Conservation (phyloP, 805 yeast species). For the Suhomyces canberraensis region DNA sequence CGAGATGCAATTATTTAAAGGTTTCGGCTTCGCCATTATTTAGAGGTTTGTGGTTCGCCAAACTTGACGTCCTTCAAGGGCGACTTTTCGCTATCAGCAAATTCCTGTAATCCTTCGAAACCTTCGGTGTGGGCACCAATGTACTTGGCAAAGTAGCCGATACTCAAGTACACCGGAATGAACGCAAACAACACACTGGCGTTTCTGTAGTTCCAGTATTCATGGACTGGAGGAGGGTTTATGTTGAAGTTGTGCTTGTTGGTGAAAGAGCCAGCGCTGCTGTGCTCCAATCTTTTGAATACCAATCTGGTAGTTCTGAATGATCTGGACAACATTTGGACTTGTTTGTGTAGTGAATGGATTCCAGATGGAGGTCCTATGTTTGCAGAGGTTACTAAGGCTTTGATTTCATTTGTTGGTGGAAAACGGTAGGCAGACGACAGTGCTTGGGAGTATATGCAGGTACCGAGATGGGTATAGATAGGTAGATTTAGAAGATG, state of each 20-base stretch:
- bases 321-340: slow-evolving; percentile 27
- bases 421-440: slow-evolving; percentile 1
- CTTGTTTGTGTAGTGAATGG: background rate
- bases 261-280: slow-evolving; percentile 32
- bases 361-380: background rate
- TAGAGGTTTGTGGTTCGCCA: slow-evolving; percentile 33
- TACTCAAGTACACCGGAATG: slow-evolving; percentile 34
- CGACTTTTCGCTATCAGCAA: slow-evolving; percentile 37
- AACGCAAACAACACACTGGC: slow-evolving; percentile 35
- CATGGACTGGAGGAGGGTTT: slow-evolving; percentile 44
- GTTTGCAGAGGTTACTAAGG: slow-evolving; percentile 1
- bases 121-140: slow-evolving; percentile 28
- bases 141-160: slow-evolving; percentile 33
- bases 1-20: too few relatives aligned
- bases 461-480: too few relatives aligned
- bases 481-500: too few relatives aligned
- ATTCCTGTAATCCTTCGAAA: slow-evolving; percentile 29
- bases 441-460: background rate
- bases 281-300: slow-evolving; percentile 28
- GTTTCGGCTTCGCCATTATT: too few relatives aligned
- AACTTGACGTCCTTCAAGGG: slow-evolving; percentile 36
- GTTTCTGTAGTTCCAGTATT: slow-evolving; percentile 42
- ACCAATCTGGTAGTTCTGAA: slow-evolving; percentile 19
- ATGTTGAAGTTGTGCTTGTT: slow-evolving; percentile 42
- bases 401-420: slow-evolving; percentile 7